A percentile compares a stretch with the other conserved stretches of the same genome.
Evolutionary conservation across 768 basidiomycete species (phyloP).

Genomic region (Gymnopilus junonius): DNA sequence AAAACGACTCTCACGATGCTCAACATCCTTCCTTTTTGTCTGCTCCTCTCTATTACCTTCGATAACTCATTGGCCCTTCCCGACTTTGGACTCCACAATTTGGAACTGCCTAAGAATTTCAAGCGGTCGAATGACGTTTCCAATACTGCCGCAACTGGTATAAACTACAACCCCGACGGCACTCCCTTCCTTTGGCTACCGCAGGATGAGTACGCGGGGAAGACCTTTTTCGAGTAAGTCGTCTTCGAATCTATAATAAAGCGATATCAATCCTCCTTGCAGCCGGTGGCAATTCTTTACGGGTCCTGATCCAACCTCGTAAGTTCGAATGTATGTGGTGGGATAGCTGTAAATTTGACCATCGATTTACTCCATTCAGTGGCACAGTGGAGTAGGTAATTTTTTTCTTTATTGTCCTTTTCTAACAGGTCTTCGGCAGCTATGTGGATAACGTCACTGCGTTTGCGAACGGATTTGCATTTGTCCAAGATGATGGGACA

Average conservation of each 20-base stretch:
- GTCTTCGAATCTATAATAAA: not conserved
- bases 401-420: not conserved
- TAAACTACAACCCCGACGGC: constrained; percentile 51
- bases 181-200: constrained; percentile 68
- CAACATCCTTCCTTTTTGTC: constrained; percentile 5
- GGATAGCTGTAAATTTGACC: constrained; percentile 4
- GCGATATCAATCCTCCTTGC: constrained; percentile 5
- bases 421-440: constrained; percentile 9
- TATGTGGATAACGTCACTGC: constrained; percentile 67
- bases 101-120: not conserved
- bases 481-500: constrained; percentile 57
- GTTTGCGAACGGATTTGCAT: constrained; percentile 57
- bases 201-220: constrained; percentile 65
- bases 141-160: constrained; percentile 12
- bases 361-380: constrained; percentile 38
- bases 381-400: constrained; percentile 71
- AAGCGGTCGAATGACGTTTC: not conserved
- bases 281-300: constrained; percentile 67
- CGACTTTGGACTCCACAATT: constrained; percentile 4
- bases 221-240: constrained; percentile 71
- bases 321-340: constrained; percentile 23
- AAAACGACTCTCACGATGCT: constrained; percentile 14
- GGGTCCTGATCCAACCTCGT: constrained; percentile 71
- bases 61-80: constrained; percentile 4
- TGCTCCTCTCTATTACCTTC: constrained; percentile 10